Base-by-base conservation (phyloP, 305 asterid genomes). In the Fraxinus sp. region DNA sequence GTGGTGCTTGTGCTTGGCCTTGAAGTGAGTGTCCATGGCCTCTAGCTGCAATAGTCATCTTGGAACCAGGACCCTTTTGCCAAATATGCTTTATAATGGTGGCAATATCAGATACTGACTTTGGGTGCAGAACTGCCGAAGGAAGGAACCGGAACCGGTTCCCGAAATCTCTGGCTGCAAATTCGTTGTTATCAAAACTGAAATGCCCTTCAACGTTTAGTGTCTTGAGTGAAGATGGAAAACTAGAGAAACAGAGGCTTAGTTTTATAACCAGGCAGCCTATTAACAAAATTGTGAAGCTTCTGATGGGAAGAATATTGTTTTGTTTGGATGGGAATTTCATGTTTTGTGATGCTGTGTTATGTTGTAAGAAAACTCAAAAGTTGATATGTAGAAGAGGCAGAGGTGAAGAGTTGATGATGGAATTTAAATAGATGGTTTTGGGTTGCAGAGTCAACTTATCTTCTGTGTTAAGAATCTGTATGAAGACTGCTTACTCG, bases 11-110 rank as follows among this genome's bases (percentile, higher is more conserved):
- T 0, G 99, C 90, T 80, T 95, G 99, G 11, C 99, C 98, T 41
- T 82, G 87, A n/a, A 91, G 85, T 3, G 98, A 94, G 83, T 95
- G 99, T 33, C 97, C 95, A 18, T 88, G 95, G 83, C 99, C 99
- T 68, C 97, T 68, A 0, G 98, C 99, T 0, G 95, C 97, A 8
- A 94, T 87, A 0, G 95, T 91, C 78, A 94, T 83, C 77, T 86
- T 85, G 0, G 95, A 88, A 13, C 87, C 36, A 1, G 97, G 93
- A 1, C 97, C 99, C 92, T 92, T 87, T 75, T 89, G 91, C 94
- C 94, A 90, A 7, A 95, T 89, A 75, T 94, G 95, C 84, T 81
- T 80, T 20, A 95, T 64, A n/a, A 94, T 91, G 7, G 86, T 33
- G 64, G 98, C 90, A 0, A 95, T 86, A 79, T 94, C 98, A 7